These are phyloP conservation scores for Boletus rubroflammeus DNA, from an alignment of 768 basidiomycete species.

Conservation along the genomic window DNA sequence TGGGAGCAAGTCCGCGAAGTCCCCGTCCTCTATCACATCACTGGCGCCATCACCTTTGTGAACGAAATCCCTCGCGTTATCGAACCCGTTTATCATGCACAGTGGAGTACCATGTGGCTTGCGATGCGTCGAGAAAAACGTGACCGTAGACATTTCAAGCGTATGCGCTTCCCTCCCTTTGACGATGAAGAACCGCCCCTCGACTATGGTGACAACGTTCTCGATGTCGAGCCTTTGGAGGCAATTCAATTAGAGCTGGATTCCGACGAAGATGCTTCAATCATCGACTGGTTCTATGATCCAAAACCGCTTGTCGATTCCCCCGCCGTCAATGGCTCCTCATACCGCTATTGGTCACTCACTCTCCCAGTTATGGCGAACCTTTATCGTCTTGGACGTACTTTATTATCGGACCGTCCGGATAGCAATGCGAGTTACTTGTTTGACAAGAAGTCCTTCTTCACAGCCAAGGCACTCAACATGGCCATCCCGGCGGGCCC, in stretches of 20 bases:
- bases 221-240: slow-evolving; percentile 97
- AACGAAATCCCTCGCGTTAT: slow-evolving; percentile 97
- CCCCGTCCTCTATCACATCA: slow-evolving; percentile 97
- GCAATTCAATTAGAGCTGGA: slow-evolving; percentile 97
- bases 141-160: slow-evolving; percentile 98
- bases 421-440: slow-evolving; percentile 90
- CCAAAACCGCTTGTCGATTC: slow-evolving; percentile 91
- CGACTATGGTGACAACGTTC: slow-evolving; percentile 98
- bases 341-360: slow-evolving; percentile 91
- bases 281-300: slow-evolving; percentile 98
- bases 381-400: slow-evolving; percentile 91
- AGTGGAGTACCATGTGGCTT: slow-evolving; percentile 99
- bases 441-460: slow-evolving; percentile 97
- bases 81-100: slow-evolving; percentile 97
- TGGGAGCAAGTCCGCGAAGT: slow-evolving; percentile 99
- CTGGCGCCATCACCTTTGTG: slow-evolving; percentile 98
- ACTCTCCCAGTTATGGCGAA: slow-evolving; percentile 96
- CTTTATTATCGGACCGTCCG: slow-evolving; percentile 87
- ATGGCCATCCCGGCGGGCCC: slow-evolving; percentile 98
- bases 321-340: slow-evolving; percentile 85
- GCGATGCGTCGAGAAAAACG: slow-evolving; percentile 99
- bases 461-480: slow-evolving; percentile 96
- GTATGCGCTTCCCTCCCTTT: slow-evolving; percentile 99
- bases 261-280: slow-evolving; percentile 83
- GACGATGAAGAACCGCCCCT: slow-evolving; percentile 99